Evolutionary conservation across 371 early-diverging fungal genomes (phyloP).

Genomic region (Mucor plumbeus): DNA sequence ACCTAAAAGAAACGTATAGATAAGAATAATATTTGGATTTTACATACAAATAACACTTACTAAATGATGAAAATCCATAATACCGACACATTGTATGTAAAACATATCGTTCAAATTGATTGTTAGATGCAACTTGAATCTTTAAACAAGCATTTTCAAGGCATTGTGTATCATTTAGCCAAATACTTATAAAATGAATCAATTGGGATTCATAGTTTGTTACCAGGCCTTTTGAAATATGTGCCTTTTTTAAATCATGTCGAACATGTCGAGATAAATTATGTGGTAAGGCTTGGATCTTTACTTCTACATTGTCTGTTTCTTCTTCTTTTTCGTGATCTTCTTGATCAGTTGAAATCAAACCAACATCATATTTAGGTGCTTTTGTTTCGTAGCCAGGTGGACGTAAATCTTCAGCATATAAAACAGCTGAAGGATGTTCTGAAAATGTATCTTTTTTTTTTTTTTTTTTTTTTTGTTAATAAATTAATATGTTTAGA

Average conservation of each 20-base stretch:
- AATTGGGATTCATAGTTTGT: conserved; percentile 34
- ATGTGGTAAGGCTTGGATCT: not conserved
- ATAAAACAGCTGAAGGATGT: conserved; percentile 42
- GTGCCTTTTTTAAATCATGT: conserved; percentile 32
- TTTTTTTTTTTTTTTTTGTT: not conserved
- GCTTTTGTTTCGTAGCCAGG: conserved; percentile 33
- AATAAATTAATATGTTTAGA: not conserved
- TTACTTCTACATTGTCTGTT: not conserved
- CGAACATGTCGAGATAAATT: conserved; percentile 25
- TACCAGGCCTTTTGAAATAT: conserved; percentile 37
- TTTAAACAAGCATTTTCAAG: conserved; percentile 19
- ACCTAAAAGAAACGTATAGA: not conserved
- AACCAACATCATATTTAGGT: not conserved
- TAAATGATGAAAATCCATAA: conserved; percentile 37
- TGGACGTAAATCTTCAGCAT: conserved; percentile 40
- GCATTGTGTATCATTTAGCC: conserved; percentile 15
- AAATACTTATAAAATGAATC: conserved; percentile 26
- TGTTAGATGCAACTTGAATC: conserved; percentile 31
- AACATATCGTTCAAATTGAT: conserved; percentile 36
- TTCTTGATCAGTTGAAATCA: not conserved
- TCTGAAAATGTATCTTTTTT: conserved; percentile 37
- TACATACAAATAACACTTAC: conserved; percentile 19
- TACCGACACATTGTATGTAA: conserved; percentile 39
- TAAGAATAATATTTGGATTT: not conserved
- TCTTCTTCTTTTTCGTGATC: not conserved